Conservation (phyloP, 2,329 filamentous ascomycete genomes). For the Pyrenochaeta sp. region DNA sequence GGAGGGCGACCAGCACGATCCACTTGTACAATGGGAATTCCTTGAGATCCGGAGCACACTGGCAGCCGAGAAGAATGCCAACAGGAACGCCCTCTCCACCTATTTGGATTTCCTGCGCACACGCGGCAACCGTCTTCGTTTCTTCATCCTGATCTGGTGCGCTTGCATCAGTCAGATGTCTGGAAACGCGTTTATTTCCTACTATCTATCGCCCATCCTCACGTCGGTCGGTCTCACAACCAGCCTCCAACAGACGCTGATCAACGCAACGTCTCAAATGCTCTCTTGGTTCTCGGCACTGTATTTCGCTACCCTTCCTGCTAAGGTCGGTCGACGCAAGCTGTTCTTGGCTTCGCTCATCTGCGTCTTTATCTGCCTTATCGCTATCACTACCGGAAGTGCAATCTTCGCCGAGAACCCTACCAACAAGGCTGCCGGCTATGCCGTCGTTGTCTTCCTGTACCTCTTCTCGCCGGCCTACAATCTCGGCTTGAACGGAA, state of each 20-base stretch:
- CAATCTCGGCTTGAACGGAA: too few species aligned
- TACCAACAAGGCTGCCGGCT: too few species aligned
- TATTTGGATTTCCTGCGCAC: slow-evolving; percentile 39
- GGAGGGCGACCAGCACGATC: slow-evolving; percentile 4
- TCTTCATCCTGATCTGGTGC: slow-evolving; percentile 47
- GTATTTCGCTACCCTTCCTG: slow-evolving; percentile 48
- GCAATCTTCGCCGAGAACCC: too few species aligned
- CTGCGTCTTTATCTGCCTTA: slow-evolving; percentile 52
- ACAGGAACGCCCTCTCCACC: slow-evolving; percentile 7
- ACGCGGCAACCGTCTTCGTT: slow-evolving; percentile 44
- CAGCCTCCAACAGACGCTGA: slow-evolving; percentile 41
- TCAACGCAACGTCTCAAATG: slow-evolving; percentile 49
- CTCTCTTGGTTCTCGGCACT: slow-evolving; percentile 48
- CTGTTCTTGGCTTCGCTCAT: slow-evolving; percentile 53
- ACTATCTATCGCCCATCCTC: slow-evolving; percentile 47
- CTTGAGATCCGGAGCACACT: not conserved
- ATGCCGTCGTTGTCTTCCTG: too few species aligned
- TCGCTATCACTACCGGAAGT: too few species aligned
- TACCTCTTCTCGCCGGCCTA: too few species aligned
- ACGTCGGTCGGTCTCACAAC: slow-evolving; percentile 48
- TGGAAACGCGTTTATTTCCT: slow-evolving; percentile 50
- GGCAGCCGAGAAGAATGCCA: slow-evolving; percentile 22
- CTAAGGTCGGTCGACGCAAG: slow-evolving; percentile 52
- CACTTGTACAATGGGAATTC: not conserved
- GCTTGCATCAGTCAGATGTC: slow-evolving; percentile 43